Conservation (phyloP, 1,284 basidiomycete genomes). For the Sporisorium iseilematis-ciliati region DNA sequence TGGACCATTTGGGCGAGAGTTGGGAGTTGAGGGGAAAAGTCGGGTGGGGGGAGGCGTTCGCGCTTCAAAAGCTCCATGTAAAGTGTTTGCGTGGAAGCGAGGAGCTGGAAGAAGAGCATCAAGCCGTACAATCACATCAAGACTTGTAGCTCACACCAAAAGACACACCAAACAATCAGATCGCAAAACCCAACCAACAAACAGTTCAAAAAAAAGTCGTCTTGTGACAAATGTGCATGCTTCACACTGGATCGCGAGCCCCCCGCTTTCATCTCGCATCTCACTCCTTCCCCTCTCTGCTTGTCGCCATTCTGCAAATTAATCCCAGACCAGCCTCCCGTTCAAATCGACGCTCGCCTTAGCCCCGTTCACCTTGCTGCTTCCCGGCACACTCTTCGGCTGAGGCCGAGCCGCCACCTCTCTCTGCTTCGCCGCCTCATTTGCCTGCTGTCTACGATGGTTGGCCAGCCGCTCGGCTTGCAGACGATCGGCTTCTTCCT, state of each 20-base stretch:
- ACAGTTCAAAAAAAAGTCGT: not conserved
- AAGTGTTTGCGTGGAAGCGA: conserved; percentile 1
- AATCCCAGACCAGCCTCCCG: conserved; percentile 55
- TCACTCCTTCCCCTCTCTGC: not conserved
- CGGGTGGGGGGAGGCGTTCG: conserved; percentile 15
- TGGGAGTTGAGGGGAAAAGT: not conserved
- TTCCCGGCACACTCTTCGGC: conserved; percentile 17
- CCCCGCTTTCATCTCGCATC: not conserved
- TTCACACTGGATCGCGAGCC: too few relatives aligned
- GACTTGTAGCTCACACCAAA: not conserved
- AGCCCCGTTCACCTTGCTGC: conserved; percentile 18
- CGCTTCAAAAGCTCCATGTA: conserved; percentile 21
- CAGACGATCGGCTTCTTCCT: conserved; percentile 55
- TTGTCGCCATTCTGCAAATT: not conserved
- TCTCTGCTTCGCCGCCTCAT: conserved; percentile 30
- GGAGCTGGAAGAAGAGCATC: not conserved
- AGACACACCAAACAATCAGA: not conserved
- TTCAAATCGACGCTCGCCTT: conserved; percentile 51
- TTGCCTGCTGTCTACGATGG: conserved; percentile 50
- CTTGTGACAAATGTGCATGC: not conserved
- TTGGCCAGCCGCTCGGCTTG: conserved; percentile 55
- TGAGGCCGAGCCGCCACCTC: conserved; percentile 25
- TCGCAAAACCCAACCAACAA: not conserved
- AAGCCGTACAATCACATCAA: not conserved
- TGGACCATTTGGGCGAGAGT: conserved; percentile 43